Evolutionary conservation across 495 filamentous ascomycete species (phyloP), one percentile per base, ranked within the genome.

Genomic region (Pyronema omphalodes): DNA sequence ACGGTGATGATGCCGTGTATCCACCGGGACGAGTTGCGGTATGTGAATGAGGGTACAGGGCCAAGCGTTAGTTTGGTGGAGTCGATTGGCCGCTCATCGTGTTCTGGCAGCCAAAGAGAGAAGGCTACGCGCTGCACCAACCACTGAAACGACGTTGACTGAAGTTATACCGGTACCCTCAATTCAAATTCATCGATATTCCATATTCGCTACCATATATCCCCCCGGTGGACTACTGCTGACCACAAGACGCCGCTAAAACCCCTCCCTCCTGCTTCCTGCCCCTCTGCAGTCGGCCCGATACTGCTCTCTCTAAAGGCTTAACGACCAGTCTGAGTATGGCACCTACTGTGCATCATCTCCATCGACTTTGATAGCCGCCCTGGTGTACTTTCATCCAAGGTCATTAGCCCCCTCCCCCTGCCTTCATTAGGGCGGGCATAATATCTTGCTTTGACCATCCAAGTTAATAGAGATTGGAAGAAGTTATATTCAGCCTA

Each of bases 41-140:
- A 41, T 41, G 39, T 41, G 49, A 51, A 9, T 68, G 68, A 51
- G 69, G 68, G 68, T 64, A 73, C 53, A 60, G 63, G 46, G 65
- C 71, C 18, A 68, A 64, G 57, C 65, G 66, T 50, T 68, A 41
- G 15, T 46, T 57, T 50, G 56, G 37, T 40, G 9, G 14, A 44
- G 23, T 11, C 34, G 18, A n/a, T 33, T 40, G 35, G 29, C 36
- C 41, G 54, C 12, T 37, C 17, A 43, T 40, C 63, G 39, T 6
- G 11, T 12, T 17, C 39, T 12, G 15, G 11, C 39, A 12, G 15
- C 15, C 11, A 6, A 17, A 41, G 15, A 41, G 39, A 12, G 15
- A 12, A 41, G 39, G 39, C 39, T 17, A 7, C 11, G 11, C 39
- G 11, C 11, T 41, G 39, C 23, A 29, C 23, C 23, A 29, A 29